phyloP scores from a whole-genome alignment of 2,329 filamentous ascomycete genomes.

The Chaetoscypha palmicola region DNA sequence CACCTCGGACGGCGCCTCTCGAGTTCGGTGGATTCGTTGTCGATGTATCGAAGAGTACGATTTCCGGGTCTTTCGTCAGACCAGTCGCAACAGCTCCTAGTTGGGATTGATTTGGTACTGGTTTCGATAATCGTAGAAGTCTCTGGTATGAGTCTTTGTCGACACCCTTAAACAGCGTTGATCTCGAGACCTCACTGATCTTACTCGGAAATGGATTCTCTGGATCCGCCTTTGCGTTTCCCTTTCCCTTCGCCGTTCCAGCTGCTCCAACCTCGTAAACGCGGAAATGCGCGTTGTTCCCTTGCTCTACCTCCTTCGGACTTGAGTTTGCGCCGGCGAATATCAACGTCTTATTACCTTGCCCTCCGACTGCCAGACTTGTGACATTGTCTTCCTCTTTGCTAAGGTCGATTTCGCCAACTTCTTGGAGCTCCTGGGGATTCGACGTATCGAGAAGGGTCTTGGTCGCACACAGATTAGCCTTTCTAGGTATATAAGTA shows the following conservation, averaged over 20 bases:
- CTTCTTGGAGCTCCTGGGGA: slow-evolving; percentile 43
- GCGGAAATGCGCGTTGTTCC: slow-evolving; percentile 78
- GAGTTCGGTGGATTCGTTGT: slow-evolving; percentile 43
- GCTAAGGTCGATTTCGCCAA: slow-evolving; percentile 69
- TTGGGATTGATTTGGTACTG: slow-evolving; percentile 46
- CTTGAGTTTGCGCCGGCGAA: slow-evolving; percentile 84
- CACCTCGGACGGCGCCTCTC: slow-evolving; percentile 44
- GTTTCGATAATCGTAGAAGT: slow-evolving; percentile 47
- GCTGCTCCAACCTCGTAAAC: slow-evolving; percentile 54
- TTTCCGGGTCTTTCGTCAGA: slow-evolving; percentile 66
- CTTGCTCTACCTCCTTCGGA: slow-evolving; percentile 60
- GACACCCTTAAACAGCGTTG: slow-evolving; percentile 44
- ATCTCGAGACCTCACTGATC: slow-evolving; percentile 46
- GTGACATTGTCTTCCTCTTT: slow-evolving; percentile 84
- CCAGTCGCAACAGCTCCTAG: slow-evolving; percentile 76
- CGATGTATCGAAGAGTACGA: slow-evolving; percentile 69
- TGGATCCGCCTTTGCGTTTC: slow-evolving; percentile 29
- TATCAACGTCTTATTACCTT: slow-evolving; percentile 47
- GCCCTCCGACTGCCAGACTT: slow-evolving; percentile 65
- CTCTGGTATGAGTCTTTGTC: slow-evolving; percentile 52
- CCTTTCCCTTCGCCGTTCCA: slow-evolving; percentile 22
- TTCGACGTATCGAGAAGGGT: slow-evolving; percentile 30
- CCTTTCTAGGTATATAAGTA: too few species aligned
- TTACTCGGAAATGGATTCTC: slow-evolving; percentile 30
- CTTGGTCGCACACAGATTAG: slow-evolving; percentile 21